Percentiles rank a stretch among this genome's conserved stretches.
phyloP scores from a whole-genome alignment of 768 basidiomycete species.

The Suillus bovinus region DNA sequence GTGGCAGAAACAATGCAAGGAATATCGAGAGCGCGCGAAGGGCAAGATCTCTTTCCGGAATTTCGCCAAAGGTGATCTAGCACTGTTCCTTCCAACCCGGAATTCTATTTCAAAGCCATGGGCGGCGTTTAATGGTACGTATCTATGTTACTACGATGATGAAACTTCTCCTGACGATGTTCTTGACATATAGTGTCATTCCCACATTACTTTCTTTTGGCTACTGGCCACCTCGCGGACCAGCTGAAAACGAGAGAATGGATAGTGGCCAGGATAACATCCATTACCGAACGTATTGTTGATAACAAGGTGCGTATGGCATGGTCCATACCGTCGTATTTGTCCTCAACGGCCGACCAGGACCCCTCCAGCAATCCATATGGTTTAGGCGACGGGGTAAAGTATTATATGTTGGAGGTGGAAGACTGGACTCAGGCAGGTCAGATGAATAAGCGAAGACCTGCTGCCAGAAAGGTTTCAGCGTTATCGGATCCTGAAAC shows the following conservation, averaged over 20 bases:
- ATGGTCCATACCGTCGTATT: not conserved
- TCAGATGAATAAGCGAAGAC: slow-evolving; percentile 57
- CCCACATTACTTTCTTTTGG: slow-evolving; percentile 96
- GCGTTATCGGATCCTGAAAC: slow-evolving; percentile 40
- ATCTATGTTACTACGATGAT: slow-evolving; percentile 21
- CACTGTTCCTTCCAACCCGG: slow-evolving; percentile 92
- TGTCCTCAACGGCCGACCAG: slow-evolving; percentile 37
- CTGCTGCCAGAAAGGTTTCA: slow-evolving; percentile 51
- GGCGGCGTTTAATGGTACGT: slow-evolving; percentile 95
- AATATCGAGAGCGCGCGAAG: slow-evolving; percentile 92
- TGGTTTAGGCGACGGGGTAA: slow-evolving; percentile 82
- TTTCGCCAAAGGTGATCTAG: slow-evolving; percentile 93
- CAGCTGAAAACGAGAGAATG: slow-evolving; percentile 90
- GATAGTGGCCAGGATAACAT: slow-evolving; percentile 92
- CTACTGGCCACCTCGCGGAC: slow-evolving; percentile 82
- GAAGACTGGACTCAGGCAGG: slow-evolving; percentile 89
- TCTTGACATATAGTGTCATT: slow-evolving; percentile 70
- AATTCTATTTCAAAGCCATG: slow-evolving; percentile 93
- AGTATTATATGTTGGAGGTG: slow-evolving; percentile 92
- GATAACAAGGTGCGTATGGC: slow-evolving; percentile 62
- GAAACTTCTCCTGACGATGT: slow-evolving; percentile 28
- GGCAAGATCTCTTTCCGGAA: slow-evolving; percentile 97
- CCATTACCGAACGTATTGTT: slow-evolving; percentile 82
- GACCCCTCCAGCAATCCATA: slow-evolving; percentile 88
- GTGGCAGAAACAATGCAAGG: slow-evolving; percentile 97